A percentile compares a stretch with the other conserved stretches of the same genome.
Conservation (phyloP, 139 green algal genomes). For the Chlamydomonas incerta region DNA sequence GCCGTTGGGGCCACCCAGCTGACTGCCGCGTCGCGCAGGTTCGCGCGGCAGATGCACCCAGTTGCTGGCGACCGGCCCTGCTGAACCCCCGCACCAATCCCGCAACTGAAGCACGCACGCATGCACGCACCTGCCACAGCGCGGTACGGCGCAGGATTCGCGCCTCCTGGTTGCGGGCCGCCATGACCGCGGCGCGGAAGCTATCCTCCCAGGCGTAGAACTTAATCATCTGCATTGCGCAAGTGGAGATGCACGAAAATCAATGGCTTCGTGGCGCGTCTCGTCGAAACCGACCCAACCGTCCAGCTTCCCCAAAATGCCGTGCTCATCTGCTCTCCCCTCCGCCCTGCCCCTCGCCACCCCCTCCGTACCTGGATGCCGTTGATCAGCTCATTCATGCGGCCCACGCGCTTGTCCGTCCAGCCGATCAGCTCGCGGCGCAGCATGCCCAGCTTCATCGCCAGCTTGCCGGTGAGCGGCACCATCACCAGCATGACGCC, state of each 20-base stretch:
- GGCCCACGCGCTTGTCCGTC: constrained; percentile 90
- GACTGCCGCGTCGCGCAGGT: too few relatives aligned
- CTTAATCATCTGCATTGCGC: constrained; percentile 77
- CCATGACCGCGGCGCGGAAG: constrained; percentile 68
- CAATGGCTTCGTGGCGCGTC: too few relatives aligned
- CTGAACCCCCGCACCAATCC: too few relatives aligned
- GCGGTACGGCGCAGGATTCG: constrained; percentile 59
- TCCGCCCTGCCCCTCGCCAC: too few relatives aligned
- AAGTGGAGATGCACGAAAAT: too few relatives aligned
- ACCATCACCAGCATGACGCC: constrained; percentile 81
- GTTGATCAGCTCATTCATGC: constrained; percentile 90
- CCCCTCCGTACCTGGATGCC: constrained; percentile 64
- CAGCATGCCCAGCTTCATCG: constrained; percentile 73
- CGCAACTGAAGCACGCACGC: too few relatives aligned
- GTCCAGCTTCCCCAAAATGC: too few relatives aligned
- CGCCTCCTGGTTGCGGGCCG: constrained; percentile 72
- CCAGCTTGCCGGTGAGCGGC: constrained; percentile 74
- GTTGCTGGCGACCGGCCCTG: too few relatives aligned
- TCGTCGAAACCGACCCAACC: too few relatives aligned
- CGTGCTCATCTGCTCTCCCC: not conserved
- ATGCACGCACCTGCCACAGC: constrained; percentile 38
- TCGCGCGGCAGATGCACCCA: too few relatives aligned
- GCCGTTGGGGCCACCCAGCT: too few relatives aligned
- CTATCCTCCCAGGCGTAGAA: constrained; percentile 87
- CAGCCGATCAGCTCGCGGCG: constrained; percentile 79